These are phyloP conservation scores for Musa acuminata DNA, from an alignment of 176 grass and related monocot genomes.

Conservation along the genomic window DNA sequence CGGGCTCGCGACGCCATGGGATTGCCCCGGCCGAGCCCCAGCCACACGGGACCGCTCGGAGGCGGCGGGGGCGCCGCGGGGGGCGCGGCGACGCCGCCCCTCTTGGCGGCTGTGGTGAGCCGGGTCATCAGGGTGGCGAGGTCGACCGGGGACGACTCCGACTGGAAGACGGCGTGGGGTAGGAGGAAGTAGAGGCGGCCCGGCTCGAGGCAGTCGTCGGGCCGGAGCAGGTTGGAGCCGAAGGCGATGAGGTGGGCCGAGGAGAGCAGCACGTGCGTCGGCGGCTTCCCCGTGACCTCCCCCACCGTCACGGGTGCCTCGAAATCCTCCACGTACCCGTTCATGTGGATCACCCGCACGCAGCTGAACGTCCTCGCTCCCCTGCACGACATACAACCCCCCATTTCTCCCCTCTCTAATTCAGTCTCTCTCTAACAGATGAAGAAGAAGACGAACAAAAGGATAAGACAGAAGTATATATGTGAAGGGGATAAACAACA, in stretches of 20 bases:
- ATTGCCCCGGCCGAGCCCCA: background rate
- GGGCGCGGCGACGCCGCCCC: conserved; percentile 18
- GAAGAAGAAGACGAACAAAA: background rate
- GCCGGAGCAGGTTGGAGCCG: conserved; percentile 42
- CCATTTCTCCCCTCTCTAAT: conserved; percentile 29
- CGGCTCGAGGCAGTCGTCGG: conserved; percentile 55
- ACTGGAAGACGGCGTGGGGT: conserved; percentile 58
- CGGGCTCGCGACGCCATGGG: background rate
- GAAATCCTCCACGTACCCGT: conserved; percentile 93
- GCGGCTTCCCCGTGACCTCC: conserved; percentile 26
- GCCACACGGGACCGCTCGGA: background rate
- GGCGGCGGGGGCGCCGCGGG: background rate
- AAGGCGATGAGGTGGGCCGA: conserved; percentile 37
- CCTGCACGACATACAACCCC: conserved; percentile 31
- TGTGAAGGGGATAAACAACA: too few species aligned
- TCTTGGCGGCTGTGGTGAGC: conserved; percentile 46
- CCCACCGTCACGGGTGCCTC: conserved; percentile 48
- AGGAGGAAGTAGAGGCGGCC: conserved; percentile 87
- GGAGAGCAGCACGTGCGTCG: conserved; percentile 63
- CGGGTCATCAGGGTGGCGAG: conserved; percentile 81
- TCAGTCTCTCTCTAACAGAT: background rate
- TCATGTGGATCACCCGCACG: conserved; percentile 88
- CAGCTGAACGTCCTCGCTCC: conserved; percentile 31
- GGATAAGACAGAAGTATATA: conserved; percentile 1
- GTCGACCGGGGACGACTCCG: conserved; percentile 76